phyloP scores from a whole-genome alignment of 148 eudicot species.

The Gaultheria prostrata region DNA sequence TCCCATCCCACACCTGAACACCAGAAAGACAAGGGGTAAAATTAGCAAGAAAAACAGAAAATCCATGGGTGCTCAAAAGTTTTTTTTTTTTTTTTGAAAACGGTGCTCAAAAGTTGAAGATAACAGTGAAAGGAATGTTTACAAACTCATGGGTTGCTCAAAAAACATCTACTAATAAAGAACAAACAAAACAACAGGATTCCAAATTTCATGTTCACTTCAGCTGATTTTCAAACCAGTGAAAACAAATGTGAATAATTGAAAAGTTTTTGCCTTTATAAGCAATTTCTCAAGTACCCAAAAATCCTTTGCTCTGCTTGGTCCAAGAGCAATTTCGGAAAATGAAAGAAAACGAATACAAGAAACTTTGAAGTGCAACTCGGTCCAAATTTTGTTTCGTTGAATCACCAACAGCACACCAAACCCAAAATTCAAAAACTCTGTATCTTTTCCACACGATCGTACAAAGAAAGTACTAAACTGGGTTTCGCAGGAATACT shows the following conservation, averaged over 20 bases:
- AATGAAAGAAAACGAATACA: not conserved
- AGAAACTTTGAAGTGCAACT: not conserved
- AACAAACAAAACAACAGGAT: not conserved
- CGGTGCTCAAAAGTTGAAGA: not conserved
- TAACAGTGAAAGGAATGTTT: not conserved
- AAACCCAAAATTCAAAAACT: not conserved
- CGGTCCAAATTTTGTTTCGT: not conserved
- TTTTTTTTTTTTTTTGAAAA: no score
- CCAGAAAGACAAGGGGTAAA: conserved; percentile 1
- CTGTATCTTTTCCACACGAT: not conserved
- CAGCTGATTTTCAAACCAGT: not conserved
- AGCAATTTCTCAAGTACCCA: not conserved
- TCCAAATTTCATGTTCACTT: not conserved
- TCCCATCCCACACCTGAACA: conserved; percentile 62
- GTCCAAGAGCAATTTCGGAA: not conserved
- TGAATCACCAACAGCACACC: not conserved
- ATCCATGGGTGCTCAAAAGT: not conserved
- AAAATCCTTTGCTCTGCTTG: not conserved
- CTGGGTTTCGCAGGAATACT: not conserved
- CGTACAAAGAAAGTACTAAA: not conserved
- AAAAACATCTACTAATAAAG: not conserved
- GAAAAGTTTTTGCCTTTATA: not conserved
- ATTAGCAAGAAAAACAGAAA: not conserved
- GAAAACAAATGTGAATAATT: not conserved
- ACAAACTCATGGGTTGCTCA: not conserved